Percentiles rank a stretch among this genome's conserved stretches.
Conservation (phyloP, 2,329 filamentous ascomycete species). For the Fusarium haematococcum region DNA sequence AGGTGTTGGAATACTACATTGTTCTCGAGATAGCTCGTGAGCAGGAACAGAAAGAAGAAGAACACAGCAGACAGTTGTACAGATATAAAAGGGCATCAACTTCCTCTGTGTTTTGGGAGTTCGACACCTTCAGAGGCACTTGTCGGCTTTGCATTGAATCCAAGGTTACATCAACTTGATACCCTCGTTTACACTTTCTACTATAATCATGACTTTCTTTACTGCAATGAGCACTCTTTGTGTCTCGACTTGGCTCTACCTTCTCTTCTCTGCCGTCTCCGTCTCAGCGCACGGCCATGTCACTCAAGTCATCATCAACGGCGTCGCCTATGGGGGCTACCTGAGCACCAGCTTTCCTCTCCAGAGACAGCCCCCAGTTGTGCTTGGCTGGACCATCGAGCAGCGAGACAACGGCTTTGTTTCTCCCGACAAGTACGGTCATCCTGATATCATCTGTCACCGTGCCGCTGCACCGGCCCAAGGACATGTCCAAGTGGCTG, state of each 20-base stretch:
- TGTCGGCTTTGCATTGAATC: neutral
- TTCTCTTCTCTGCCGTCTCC: slow-evolving; percentile 16
- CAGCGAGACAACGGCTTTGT: slow-evolving; percentile 61
- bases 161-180: slow-evolving; percentile 11
- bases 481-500: slow-evolving; percentile 55
- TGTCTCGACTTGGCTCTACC: slow-evolving; percentile 15
- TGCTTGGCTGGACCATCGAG: slow-evolving; percentile 55
- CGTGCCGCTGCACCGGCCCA: slow-evolving; percentile 53
- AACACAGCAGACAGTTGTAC: neutral
- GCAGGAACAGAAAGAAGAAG: neutral
- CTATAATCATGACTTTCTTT: slow-evolving; percentile 14
- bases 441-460: slow-evolving; percentile 63
- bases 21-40: neutral
- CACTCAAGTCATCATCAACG: slow-evolving; percentile 56
- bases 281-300: slow-evolving; percentile 57
- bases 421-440: slow-evolving; percentile 56
- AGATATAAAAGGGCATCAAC: slow-evolving; percentile 23
- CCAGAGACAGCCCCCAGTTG: slow-evolving; percentile 50
- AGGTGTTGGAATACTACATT: neutral
- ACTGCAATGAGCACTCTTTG: slow-evolving; percentile 14
- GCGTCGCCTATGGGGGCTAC: slow-evolving; percentile 56
- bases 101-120: neutral
- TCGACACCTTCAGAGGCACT: neutral
- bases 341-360: slow-evolving; percentile 52
- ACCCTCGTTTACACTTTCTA: slow-evolving; percentile 22